A percentile compares a stretch with the other conserved stretches of the same genome.
These are phyloP conservation scores for Camellia oleifera DNA, from an alignment of 179 eudicot genomes.

Conservation along the genomic window DNA sequence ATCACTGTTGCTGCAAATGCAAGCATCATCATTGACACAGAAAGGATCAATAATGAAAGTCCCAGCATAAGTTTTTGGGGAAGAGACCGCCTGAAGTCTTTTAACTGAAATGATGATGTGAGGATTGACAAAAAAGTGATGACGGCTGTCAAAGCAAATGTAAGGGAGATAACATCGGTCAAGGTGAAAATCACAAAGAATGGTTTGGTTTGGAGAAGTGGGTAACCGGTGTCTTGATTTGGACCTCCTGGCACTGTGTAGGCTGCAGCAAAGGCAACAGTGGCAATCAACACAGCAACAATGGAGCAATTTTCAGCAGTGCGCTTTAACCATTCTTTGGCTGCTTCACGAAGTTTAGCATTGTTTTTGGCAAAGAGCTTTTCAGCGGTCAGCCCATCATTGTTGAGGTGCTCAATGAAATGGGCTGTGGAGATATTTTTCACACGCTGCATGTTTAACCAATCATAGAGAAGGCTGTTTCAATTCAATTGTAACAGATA, in stretches of 20 bases:
- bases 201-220: not conserved
- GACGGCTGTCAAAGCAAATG: slow-evolving; percentile 3
- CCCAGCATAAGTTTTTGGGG: not conserved
- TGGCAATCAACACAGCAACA: slow-evolving; percentile 8
- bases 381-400: not conserved
- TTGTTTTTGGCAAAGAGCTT: not conserved
- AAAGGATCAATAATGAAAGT: not conserved
- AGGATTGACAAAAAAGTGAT: slow-evolving; percentile 1
- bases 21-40: not conserved
- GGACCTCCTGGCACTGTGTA: not conserved
- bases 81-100: slow-evolving; percentile 8
- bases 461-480: too few relatives aligned
- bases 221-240: not conserved
- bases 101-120: not conserved
- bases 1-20: not conserved
- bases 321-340: slow-evolving; percentile 7
- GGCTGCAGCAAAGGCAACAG: slow-evolving; percentile 12
- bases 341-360: not conserved
- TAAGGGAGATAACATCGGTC: not conserved
- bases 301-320: slow-evolving; percentile 8
- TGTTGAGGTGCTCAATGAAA: not conserved
- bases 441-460: not conserved
- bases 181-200: slow-evolving; percentile 4
- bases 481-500: too few relatives aligned
- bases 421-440: not conserved